Base-by-base conservation (phyloP, 306 rosid species). In the Inga leiocalycina region DNA sequence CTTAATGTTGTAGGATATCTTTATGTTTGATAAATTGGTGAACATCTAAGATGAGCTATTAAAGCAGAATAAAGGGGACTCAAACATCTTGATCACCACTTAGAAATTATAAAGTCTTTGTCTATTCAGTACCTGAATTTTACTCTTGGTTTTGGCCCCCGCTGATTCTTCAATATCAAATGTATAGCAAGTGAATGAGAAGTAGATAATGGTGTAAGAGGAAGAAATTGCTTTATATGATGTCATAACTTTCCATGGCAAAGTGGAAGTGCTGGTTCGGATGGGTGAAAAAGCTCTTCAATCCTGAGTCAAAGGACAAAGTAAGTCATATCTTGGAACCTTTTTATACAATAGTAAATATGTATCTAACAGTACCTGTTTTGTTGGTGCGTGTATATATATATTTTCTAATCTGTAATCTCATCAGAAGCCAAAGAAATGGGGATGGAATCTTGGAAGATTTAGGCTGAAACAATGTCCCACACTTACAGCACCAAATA, bases 201-300 rank as follows among this genome's bases (percentile, higher is more conserved):
- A 84, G 70, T 20, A 75, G 44, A 70, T 22, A 72, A 77, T 67
- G 79, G 80, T 79, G 66, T 48, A 41, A 68, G 83, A 83, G 82
- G 71, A 62, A 48, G 68, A 62, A 35, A 59, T 66, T 43, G 37
- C 82, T 84, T 84, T 71, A 85, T 43, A 57, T 76, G 91, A 68
- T 61, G 81, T 75, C 79, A 74, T 67, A 77, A 39, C 61, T 85
- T 64, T 65, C 65, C 83, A 94, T 94, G 98, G 90, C 85, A 74
- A 93, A 89, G 87, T 83, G 67, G 80, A 89, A 82, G 79, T 76
- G 93, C 88, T 93, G 94, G 97, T 83, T 94, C 85, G 91, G 91
- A 67, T 94, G 98, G 97, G 86, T 89, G 78, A 89, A 83, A 86
- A 88, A 84, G 81, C 69, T 93, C 69, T 86, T 88, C 72, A 70